Conservation (phyloP, 495 filamentous ascomycete species). For the Mytilinidion resinicola region DNA sequence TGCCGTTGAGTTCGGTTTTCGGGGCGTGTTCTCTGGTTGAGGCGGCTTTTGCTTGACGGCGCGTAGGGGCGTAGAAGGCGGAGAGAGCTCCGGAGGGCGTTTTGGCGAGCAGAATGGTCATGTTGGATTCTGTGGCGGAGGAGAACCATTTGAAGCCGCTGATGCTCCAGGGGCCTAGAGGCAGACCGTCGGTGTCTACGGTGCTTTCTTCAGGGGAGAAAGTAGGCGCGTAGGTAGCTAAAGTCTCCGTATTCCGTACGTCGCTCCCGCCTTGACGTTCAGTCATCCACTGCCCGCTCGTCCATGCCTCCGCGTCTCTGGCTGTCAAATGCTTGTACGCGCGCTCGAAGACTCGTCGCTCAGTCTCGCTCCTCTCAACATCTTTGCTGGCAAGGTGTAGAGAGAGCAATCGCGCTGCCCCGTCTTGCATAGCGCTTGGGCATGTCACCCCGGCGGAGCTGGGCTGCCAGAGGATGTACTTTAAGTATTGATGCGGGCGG, state of each 20-base stretch:
- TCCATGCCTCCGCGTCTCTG: conserved; percentile 59
- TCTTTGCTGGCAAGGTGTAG: conserved; percentile 41
- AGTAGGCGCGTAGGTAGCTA: conserved; percentile 40
- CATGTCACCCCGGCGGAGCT: conserved; percentile 59
- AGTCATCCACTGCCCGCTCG: conserved; percentile 82
- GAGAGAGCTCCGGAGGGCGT: conserved; percentile 48
- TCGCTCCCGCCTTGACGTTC: conserved; percentile 71
- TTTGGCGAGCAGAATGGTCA: conserved; percentile 65
- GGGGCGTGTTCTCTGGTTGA: neutral
- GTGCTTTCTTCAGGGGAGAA: conserved; percentile 8
- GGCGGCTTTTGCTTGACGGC: conserved; percentile 38
- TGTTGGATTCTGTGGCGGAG: conserved; percentile 63
- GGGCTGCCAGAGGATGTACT: conserved; percentile 59
- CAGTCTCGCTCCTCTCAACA: conserved; percentile 16
- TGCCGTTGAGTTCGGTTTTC: conserved; percentile 53
- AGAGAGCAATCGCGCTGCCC: conserved; percentile 56
- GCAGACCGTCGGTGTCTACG: conserved; percentile 34
- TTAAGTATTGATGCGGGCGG: conserved; percentile 49
- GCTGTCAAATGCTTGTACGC: conserved; percentile 49
- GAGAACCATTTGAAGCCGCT: conserved; percentile 76
- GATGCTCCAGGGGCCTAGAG: conserved; percentile 55
- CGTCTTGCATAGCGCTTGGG: conserved; percentile 66
- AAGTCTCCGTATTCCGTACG: conserved; percentile 64
- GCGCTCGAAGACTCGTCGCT: conserved; percentile 43
- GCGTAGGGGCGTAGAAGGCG: conserved; percentile 62